Percentiles rank a stretch among this genome's conserved stretches.
phyloP scores from a whole-genome alignment of 352 stramenopile genomes.

The Pythium scleroteichum region DNA sequence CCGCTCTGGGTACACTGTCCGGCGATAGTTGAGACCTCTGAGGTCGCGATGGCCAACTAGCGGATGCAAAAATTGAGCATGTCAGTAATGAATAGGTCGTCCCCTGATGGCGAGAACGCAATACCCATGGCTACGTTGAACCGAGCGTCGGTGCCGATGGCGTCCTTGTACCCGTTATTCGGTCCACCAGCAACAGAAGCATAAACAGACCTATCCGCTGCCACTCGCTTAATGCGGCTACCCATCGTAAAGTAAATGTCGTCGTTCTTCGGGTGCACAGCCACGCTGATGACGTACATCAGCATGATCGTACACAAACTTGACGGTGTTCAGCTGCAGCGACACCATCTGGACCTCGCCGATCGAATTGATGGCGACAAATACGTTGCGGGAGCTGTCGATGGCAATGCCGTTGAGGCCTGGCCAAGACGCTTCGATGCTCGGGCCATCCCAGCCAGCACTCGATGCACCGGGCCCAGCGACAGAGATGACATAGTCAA shows the following conservation, averaged over 20 bases:
- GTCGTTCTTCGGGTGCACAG: background rate
- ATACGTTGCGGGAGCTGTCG: too few relatives aligned
- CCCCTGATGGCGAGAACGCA: constrained; percentile 1
- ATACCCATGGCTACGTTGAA: background rate
- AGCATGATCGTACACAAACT: too few relatives aligned
- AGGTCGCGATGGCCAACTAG: background rate
- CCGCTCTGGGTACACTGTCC: constrained; percentile 1
- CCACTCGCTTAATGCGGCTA: background rate
- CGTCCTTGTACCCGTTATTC: background rate
- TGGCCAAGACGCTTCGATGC: too few relatives aligned
- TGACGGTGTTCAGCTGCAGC: too few relatives aligned
- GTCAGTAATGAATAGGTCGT: constrained; percentile 3
- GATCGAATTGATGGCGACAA: too few relatives aligned
- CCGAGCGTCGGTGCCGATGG: background rate
- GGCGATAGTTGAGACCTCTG: background rate
- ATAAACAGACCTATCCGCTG: background rate
- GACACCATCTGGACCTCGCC: too few relatives aligned
- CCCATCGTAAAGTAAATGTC: background rate
- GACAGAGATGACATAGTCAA: background rate
- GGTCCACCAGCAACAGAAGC: background rate
- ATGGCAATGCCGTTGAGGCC: too few relatives aligned
- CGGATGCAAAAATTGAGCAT: constrained; percentile 11
- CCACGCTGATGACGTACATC: too few relatives aligned
- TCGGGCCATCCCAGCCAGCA: too few relatives aligned
- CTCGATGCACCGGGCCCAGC: background rate